phyloP scores from a whole-genome alignment of 768 basidiomycete genomes.

The Asterophora lycoperdoides region DNA sequence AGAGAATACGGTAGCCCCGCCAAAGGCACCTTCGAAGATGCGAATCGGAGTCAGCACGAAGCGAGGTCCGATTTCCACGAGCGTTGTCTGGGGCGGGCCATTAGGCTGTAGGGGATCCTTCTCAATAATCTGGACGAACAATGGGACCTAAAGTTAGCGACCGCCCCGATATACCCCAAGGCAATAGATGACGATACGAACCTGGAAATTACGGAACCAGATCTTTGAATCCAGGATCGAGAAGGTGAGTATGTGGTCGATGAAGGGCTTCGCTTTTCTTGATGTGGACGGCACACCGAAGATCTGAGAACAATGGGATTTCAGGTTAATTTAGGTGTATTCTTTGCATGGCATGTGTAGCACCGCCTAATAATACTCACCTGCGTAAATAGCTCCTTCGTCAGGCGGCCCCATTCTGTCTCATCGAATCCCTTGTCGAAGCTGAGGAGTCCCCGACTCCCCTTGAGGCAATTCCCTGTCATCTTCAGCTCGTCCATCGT shows the following conservation, averaged over 20 bases:
- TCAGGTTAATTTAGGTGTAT: neutral
- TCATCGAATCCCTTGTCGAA: slow-evolving; percentile 91
- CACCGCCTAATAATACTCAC: no score
- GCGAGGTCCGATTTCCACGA: slow-evolving; percentile 95
- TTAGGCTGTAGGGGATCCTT: slow-evolving; percentile 89
- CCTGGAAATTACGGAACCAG: slow-evolving; percentile 99
- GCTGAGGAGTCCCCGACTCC: slow-evolving; percentile 85
- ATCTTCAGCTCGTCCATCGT: slow-evolving; percentile 99
- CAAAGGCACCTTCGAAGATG: slow-evolving; percentile 97
- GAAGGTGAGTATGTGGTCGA: slow-evolving; percentile 97
- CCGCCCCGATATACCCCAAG: neutral
- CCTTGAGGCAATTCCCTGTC: slow-evolving; percentile 98
- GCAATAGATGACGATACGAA: slow-evolving; percentile 28
- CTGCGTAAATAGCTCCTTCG: slow-evolving; percentile 93
- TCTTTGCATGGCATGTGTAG: no score
- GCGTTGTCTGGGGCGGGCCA: slow-evolving; percentile 78
- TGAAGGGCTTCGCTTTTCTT: slow-evolving; percentile 90
- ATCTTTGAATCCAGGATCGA: slow-evolving; percentile 94
- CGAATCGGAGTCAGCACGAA: slow-evolving; percentile 97
- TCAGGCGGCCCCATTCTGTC: slow-evolving; percentile 78
- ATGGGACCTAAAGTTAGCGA: slow-evolving; percentile 5
- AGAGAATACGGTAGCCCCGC: slow-evolving; percentile 90
- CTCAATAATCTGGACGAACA: slow-evolving; percentile 70
- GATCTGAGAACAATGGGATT: slow-evolving; percentile 50
- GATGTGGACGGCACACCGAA: slow-evolving; percentile 94